These are phyloP conservation scores for Aspergillus sclerotiicarbonarius DNA, from an alignment of 495 filamentous ascomycete genomes.

Conservation along the genomic window DNA sequence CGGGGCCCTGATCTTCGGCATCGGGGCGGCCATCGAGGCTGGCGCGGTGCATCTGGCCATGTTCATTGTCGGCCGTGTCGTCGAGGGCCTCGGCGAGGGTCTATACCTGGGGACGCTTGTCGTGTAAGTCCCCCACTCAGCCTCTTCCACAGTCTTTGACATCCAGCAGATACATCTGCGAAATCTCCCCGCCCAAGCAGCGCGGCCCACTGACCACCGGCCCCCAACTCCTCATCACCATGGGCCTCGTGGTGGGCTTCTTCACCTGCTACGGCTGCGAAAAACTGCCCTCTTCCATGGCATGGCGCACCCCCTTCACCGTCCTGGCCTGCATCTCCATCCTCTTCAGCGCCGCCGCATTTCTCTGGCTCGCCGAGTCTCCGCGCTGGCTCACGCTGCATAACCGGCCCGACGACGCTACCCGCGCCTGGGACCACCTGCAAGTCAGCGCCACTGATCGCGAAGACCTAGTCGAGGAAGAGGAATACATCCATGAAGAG, in stretches of 20 bases:
- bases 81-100: conserved; percentile 61
- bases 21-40: conserved; percentile 54
- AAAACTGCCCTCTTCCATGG: conserved; percentile 57
- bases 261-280: conserved; percentile 60
- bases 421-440: conserved; percentile 40
- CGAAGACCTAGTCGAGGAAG: conserved; percentile 45
- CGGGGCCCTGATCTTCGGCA: conserved; percentile 51
- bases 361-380: conserved; percentile 42
- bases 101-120: conserved; percentile 56
- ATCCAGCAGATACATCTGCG: conserved; percentile 50
- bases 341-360: conserved; percentile 33
- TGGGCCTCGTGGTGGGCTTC: conserved; percentile 54
- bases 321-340: conserved; percentile 43
- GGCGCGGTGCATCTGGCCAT: conserved; percentile 46
- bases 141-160: neutral
- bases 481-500: conserved; percentile 11
- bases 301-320: conserved; percentile 52
- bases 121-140: too few relatives aligned
- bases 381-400: conserved; percentile 50
- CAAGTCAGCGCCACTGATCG: conserved; percentile 49
- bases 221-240: conserved; percentile 53
- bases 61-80: conserved; percentile 52
- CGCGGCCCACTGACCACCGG: conserved; percentile 54
- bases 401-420: conserved; percentile 36
- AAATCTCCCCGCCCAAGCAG: conserved; percentile 54